Percentiles rank a stretch among this genome's conserved stretches.
Evolutionary conservation across 2,329 filamentous ascomycete species (phyloP).

Genomic region (Aspergillus bombycis): DNA sequence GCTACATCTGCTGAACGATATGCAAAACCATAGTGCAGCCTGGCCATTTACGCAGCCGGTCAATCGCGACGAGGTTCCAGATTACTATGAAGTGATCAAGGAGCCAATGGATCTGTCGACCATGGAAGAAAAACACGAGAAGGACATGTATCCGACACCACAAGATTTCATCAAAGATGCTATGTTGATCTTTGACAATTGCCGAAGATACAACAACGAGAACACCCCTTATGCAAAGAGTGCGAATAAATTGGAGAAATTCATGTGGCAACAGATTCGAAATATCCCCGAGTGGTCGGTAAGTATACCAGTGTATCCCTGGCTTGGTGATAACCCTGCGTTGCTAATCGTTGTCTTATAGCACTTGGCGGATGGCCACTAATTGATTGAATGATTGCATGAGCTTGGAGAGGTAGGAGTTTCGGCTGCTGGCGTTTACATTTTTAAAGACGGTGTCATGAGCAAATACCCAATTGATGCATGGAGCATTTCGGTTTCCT

Average conservation of each 20-base stretch:
- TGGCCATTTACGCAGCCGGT: conserved; percentile 97
- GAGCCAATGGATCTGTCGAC: conserved; percentile 95
- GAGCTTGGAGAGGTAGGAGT: neutral
- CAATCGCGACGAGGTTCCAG: conserved; percentile 93
- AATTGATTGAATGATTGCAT: conserved; percentile 25
- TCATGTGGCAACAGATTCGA: conserved; percentile 91
- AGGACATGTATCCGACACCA: conserved; percentile 85
- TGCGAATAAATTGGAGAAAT: conserved; percentile 89
- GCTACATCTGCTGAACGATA: conserved; percentile 86
- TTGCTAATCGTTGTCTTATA: conserved; percentile 20
- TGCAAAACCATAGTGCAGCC: conserved; percentile 89
- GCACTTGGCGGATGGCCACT: conserved; percentile 46
- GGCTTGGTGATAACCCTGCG: neutral
- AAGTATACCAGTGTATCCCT: conserved; percentile 29
- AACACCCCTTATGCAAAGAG: conserved; percentile 93
- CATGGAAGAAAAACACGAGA: conserved; percentile 94
- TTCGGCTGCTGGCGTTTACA: conserved; percentile 10
- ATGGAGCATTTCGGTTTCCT: conserved; percentile 15
- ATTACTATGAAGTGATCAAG: conserved; percentile 98
- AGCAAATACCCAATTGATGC: conserved; percentile 21
- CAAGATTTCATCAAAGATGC: conserved; percentile 93
- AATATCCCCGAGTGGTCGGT: conserved; percentile 90
- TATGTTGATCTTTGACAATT: conserved; percentile 90
- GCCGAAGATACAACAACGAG: conserved; percentile 94
- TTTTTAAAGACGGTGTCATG: conserved; percentile 5